Evolutionary conservation across 2,329 filamentous ascomycete species (phyloP).

Genomic region (Aspergillus sojae): DNA sequence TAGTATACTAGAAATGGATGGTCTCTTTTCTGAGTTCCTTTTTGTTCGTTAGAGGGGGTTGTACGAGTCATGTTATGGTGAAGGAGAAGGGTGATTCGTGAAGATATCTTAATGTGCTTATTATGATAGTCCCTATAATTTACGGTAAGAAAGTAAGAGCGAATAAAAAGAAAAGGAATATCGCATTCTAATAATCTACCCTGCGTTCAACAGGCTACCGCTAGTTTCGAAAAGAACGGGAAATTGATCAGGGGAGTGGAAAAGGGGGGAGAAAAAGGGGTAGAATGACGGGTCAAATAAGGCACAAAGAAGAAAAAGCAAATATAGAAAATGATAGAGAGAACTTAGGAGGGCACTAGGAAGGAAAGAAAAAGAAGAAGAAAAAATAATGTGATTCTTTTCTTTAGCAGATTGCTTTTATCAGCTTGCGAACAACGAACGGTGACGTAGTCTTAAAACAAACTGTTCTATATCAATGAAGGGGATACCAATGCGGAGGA

Average conservation of each 20-base stretch:
- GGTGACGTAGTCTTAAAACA: background rate
- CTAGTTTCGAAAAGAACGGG: background rate
- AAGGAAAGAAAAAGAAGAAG: conserved; percentile 18
- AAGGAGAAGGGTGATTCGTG: background rate
- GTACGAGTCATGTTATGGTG: background rate
- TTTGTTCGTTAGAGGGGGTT: background rate
- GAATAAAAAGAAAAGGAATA: background rate
- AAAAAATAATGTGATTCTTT: conserved; percentile 2
- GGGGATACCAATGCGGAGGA: background rate
- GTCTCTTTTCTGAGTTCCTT: background rate
- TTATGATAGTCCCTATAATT: background rate
- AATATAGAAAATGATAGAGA: background rate
- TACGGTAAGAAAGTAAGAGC: background rate
- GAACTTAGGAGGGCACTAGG: background rate
- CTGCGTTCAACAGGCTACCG: background rate
- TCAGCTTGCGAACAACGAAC: background rate
- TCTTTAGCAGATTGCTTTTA: background rate
- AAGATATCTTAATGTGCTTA: background rate
- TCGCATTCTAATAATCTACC: background rate
- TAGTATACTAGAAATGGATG: background rate
- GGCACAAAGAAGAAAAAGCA: background rate
- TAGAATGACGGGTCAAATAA: conserved; percentile 10
- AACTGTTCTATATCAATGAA: background rate
- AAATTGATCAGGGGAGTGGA: background rate
- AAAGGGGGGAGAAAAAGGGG: conserved; percentile 16